A percentile compares a stretch with the other conserved stretches of the same genome.
phyloP scores from a whole-genome alignment of 2,329 filamentous ascomycete genomes.

The Diaporthe velutina region DNA sequence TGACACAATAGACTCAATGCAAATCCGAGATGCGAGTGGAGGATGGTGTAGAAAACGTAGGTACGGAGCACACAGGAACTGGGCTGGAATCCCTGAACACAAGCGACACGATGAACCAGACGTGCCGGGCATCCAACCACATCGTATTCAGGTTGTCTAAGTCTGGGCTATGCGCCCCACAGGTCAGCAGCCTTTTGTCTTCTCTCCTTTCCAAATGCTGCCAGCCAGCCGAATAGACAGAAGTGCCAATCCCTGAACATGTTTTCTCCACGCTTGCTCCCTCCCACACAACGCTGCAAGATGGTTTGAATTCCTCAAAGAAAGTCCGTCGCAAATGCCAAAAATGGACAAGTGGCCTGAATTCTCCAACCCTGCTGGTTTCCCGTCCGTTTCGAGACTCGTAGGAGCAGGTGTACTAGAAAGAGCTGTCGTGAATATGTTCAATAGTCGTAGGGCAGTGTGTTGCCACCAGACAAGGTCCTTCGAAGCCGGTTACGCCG shows the following conservation, averaged over 20 bases:
- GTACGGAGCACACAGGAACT: not conserved
- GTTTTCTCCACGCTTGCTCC: constrained; percentile 1
- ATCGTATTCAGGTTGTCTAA: constrained; percentile 26
- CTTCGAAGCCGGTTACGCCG: constrained; percentile 32
- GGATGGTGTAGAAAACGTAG: not conserved
- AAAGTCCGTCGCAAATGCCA: constrained; percentile 18
- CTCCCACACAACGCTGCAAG: constrained; percentile 21
- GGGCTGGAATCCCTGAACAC: not conserved
- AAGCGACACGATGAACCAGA: not conserved
- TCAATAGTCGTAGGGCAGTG: not conserved
- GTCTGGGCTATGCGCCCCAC: not conserved
- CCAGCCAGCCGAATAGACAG: constrained; percentile 17
- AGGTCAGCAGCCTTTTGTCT: constrained; percentile 4
- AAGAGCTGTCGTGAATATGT: constrained; percentile 11
- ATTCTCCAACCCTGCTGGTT: not conserved
- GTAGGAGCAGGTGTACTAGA: not conserved
- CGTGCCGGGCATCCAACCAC: constrained; percentile 21
- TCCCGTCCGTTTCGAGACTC: constrained; percentile 1
- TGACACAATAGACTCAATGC: not conserved
- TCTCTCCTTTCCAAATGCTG: constrained; percentile 2
- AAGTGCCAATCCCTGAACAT: constrained; percentile 13
- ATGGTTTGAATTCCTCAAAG: constrained; percentile 2
- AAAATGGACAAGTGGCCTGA: not conserved
- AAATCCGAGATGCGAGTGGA: not conserved
- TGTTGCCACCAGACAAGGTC: not conserved